Evolutionary conservation across 768 basidiomycete genomes (phyloP).

Genomic region (Kwoniella bestiolae): DNA sequence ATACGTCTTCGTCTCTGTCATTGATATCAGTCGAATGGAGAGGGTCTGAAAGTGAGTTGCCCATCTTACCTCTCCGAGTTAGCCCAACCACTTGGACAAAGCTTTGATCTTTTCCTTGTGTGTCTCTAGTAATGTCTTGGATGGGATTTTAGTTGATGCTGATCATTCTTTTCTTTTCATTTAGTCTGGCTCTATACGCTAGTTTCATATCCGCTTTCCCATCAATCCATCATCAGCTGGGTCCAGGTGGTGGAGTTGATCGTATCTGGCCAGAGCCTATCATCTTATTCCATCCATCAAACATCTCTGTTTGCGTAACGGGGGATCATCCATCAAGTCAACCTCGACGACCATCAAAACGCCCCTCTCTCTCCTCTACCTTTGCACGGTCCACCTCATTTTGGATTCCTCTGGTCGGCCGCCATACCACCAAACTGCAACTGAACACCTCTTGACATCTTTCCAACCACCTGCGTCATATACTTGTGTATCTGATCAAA

Average conservation of each 20-base stretch:
- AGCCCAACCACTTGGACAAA: background rate
- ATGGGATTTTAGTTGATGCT: background rate
- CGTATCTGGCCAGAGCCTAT: background rate
- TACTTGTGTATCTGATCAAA: background rate
- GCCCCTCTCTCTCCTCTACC: background rate
- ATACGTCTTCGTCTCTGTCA: too few relatives aligned
- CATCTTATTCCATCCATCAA: background rate
- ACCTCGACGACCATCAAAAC: background rate
- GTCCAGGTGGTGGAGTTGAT: too few relatives aligned
- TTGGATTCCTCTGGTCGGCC: background rate
- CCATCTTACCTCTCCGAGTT: background rate
- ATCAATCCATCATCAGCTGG: too few relatives aligned
- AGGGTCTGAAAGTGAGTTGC: too few relatives aligned
- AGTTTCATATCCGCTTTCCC: background rate
- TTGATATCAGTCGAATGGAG: too few relatives aligned
- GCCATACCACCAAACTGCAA: too few relatives aligned
- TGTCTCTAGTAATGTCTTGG: background rate
- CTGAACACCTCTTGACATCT: background rate
- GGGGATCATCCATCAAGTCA: background rate
- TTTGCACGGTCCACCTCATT: background rate
- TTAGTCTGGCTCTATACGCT: background rate
- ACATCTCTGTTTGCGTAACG: background rate
- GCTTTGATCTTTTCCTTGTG: slow-evolving; percentile 3
- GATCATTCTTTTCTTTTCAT: background rate
- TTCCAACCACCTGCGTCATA: background rate